Evolutionary conservation across 192 early-diverging fungal genomes (phyloP).

Genomic region (Dissophora ornata): DNA sequence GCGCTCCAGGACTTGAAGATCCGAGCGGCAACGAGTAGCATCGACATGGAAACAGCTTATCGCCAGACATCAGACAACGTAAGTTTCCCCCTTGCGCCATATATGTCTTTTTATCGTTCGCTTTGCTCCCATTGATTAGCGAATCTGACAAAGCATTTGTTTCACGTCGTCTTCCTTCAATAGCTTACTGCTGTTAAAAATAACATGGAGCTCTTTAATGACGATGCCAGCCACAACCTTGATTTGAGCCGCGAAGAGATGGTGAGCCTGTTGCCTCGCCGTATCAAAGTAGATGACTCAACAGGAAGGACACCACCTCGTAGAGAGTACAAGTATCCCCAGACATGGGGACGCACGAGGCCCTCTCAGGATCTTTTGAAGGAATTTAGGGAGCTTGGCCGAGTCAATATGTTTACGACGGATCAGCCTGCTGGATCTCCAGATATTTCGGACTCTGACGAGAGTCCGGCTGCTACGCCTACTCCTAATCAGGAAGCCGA

Average conservation of each 20-base stretch:
- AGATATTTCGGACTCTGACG: constrained; percentile 12
- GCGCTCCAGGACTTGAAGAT: constrained; percentile 25
- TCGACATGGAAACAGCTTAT: neutral
- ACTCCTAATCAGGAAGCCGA: neutral
- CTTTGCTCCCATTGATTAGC: no score
- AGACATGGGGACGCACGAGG: constrained; percentile 35
- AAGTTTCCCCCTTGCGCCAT: no score
- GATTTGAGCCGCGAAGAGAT: constrained; percentile 21
- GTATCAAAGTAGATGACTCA: constrained; percentile 45
- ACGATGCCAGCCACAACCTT: constrained; percentile 25
- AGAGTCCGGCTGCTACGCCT: neutral
- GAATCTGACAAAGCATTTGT: no score
- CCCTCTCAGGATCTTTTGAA: constrained; percentile 38
- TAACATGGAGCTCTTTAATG: constrained; percentile 1
- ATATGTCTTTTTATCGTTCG: no score
- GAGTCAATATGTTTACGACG: constrained; percentile 30
- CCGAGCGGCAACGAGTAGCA: neutral
- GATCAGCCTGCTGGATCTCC: constrained; percentile 2
- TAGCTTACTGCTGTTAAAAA: constrained; percentile 13
- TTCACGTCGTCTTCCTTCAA: neutral
- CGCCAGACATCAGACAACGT: constrained; percentile 5
- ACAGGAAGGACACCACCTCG: constrained; percentile 41
- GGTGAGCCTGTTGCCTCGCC: constrained; percentile 18
- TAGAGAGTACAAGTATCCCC: constrained; percentile 39
- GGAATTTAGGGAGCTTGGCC: constrained; percentile 47